Evolutionary conservation across 2,329 filamentous ascomycete genomes (phyloP).

Genomic region (Cadophora sp.): DNA sequence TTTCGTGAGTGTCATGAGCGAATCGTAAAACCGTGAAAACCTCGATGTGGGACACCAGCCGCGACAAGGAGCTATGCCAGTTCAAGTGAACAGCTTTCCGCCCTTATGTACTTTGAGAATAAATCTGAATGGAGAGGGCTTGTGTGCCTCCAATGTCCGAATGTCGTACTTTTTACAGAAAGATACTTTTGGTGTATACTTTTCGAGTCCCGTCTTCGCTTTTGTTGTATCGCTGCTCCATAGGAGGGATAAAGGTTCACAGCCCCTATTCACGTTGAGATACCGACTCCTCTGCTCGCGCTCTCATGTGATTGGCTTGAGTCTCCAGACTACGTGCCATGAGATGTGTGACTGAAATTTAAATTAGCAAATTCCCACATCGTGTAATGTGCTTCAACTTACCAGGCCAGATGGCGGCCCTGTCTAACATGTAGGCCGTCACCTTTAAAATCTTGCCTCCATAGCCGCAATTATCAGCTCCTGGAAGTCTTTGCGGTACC

Average conservation of each 20-base stretch:
- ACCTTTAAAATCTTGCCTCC: constrained; percentile 84
- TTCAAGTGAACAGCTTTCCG: constrained; percentile 10
- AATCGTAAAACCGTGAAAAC: constrained; percentile 11
- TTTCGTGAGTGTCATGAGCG: constrained; percentile 11
- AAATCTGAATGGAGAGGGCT: constrained; percentile 1
- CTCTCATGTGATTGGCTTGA: constrained; percentile 68
- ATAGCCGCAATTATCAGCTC: constrained; percentile 73
- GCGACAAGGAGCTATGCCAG: constrained; percentile 4
- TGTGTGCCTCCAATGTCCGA: background rate
- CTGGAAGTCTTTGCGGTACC: constrained; percentile 60
- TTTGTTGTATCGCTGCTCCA: constrained; percentile 12
- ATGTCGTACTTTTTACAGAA: constrained; percentile 28
- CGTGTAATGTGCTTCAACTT: constrained; percentile 44
- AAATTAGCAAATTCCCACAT: background rate
- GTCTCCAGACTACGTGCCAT: constrained; percentile 71
- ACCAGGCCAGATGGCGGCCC: constrained; percentile 93
- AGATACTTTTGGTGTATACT: constrained; percentile 18
- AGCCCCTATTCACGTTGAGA: constrained; percentile 35
- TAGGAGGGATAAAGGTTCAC: background rate
- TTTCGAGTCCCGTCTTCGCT: constrained; percentile 15
- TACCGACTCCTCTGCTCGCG: constrained; percentile 56
- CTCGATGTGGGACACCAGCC: constrained; percentile 4
- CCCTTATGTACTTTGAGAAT: constrained; percentile 20
- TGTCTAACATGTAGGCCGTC: constrained; percentile 86
- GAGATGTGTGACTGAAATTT: constrained; percentile 66